Conservation (phyloP, 177 flowering plant species). For the Vitis hybrid region DNA sequence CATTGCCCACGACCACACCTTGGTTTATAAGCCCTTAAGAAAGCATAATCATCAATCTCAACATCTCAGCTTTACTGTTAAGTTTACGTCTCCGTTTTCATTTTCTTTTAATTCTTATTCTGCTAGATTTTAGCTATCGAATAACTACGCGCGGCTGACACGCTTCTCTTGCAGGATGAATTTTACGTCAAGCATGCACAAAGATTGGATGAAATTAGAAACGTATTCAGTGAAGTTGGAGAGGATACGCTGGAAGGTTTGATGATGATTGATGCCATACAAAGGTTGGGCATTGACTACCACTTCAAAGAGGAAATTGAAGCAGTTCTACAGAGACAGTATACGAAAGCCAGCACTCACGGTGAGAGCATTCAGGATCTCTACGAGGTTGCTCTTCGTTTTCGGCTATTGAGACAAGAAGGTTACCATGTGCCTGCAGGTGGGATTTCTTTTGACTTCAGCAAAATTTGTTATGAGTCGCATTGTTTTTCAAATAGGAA, state of each 20-base stretch:
- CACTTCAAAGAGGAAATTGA: constrained; percentile 24
- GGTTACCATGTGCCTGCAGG: constrained; percentile 4
- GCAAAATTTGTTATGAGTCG: background rate
- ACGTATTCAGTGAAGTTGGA: background rate
- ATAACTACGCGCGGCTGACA: no score
- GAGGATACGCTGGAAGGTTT: constrained; percentile 1
- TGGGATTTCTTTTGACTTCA: background rate
- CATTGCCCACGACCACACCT: no score
- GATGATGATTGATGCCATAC: constrained; percentile 19
- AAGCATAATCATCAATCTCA: no score
- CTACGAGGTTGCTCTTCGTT: background rate
- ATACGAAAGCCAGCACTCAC: background rate
- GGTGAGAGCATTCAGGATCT: constrained; percentile 10
- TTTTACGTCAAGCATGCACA: background rate
- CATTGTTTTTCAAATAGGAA: background rate
- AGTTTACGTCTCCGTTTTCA: no score
- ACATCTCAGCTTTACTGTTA: no score
- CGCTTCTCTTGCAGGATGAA: background rate
- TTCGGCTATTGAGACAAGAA: no score
- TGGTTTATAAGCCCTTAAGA: no score
- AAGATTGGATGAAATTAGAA: constrained; percentile 1
- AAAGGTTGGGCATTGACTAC: constrained; percentile 24
- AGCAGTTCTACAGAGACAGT: background rate
- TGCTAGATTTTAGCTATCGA: no score
- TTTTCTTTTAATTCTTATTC: no score